Evolutionary conservation across 2,329 filamentous ascomycete genomes (phyloP).

Genomic region (Celoporthe dispersa): DNA sequence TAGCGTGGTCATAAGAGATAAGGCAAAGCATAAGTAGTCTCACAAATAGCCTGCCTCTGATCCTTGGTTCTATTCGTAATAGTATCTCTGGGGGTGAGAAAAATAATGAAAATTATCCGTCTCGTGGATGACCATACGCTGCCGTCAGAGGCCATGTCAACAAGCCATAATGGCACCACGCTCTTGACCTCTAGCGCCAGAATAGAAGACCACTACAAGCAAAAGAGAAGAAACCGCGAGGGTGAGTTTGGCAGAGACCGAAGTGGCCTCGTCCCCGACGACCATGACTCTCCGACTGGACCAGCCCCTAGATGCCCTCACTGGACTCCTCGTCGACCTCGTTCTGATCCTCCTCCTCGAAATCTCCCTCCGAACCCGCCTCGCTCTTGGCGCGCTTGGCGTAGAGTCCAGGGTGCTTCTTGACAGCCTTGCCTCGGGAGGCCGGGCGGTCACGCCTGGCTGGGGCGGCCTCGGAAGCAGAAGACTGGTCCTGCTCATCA

Average conservation of each 20-base stretch:
- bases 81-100: not conserved
- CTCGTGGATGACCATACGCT: not conserved
- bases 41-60: too few relatives aligned
- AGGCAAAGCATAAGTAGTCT: too few relatives aligned
- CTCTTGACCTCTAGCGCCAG: not conserved
- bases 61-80: not conserved
- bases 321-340: too few relatives aligned
- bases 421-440: not conserved
- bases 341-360: not conserved
- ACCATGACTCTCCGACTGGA: not conserved
- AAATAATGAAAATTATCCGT: not conserved
- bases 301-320: not conserved
- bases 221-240: not conserved
- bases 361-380: not conserved
- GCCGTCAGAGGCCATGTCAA: too few relatives aligned
- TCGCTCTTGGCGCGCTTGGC: conserved; percentile 11
- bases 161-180: not conserved
- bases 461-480: not conserved
- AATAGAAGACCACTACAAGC: not conserved
- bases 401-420: not conserved
- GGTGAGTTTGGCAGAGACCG: not conserved
- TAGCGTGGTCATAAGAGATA: not conserved
- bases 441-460: not conserved
- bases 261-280: not conserved
- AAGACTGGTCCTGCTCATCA: not conserved